Base-by-base conservation (phyloP, 2,329 filamentous ascomycete genomes). In the Sarocladium oryzae region DNA sequence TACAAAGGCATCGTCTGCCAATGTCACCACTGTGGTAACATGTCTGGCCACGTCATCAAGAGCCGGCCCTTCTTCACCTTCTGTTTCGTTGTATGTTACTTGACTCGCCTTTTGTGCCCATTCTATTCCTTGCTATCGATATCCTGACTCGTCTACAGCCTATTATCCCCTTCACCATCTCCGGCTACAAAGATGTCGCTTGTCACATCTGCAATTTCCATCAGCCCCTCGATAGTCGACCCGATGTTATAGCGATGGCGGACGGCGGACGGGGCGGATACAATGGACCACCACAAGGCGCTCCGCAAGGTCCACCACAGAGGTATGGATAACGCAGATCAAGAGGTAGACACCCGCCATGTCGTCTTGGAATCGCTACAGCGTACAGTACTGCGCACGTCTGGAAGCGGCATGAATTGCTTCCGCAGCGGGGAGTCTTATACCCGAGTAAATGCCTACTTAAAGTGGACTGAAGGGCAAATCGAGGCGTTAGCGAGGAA, bases 201-300 rank as follows among this genome's bases (percentile, higher is more conserved):
- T 92, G 87, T 71, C 77, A 82, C 61, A 82, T 90, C 65, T 92
- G 87, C 76, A 82, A 85, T 64, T 90, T 89, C 64, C 77, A 81
- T 56, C 85, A 91, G 64, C 81, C 82, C 9, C 73, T 85, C 51
- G 72, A 79, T 56, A 72, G 76, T 59, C 70, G 79, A 13, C 76
- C 69, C 11, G 79, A 83, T 54, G 77, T 82, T 46, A 71, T 75
- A 62, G 70, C 70, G 51, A 78, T 81, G 71, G 67, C 64, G 57
- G 68, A 69, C 43, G 71, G 68, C n/a, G 66, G 51, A 2, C 53
- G 56, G 20, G 49, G 63, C 1, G 57, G 66, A 16, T 60, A 43
- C 30, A 64, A 63, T 11, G 58, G 59, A 30, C 56, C 63, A 49
- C 57, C 65, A 16, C 69, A 65, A 18, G 26, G 26, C 15, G 21